Conservation (phyloP, 2,329 filamentous ascomycete species). For the Trichoderma sp. region DNA sequence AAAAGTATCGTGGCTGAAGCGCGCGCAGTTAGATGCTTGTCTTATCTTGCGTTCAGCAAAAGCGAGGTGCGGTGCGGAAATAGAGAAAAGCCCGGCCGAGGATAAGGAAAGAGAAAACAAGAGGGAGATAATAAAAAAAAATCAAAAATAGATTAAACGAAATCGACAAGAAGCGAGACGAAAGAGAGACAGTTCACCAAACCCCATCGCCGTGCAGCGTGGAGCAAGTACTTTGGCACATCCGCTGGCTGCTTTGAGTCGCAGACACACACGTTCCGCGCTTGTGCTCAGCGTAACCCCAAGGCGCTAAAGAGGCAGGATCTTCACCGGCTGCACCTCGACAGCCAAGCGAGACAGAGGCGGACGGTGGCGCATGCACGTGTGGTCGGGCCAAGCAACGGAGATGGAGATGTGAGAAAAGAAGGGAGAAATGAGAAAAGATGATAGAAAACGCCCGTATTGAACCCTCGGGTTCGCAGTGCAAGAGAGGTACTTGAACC, state of each 20-base stretch:
- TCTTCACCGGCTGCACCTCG: constrained; percentile 23
- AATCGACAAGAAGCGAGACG: background rate
- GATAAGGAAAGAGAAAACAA: background rate
- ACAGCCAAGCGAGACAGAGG: constrained; percentile 9
- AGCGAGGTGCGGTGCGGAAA: background rate
- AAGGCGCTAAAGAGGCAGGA: constrained; percentile 16
- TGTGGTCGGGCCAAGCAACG: background rate
- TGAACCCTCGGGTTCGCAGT: background rate
- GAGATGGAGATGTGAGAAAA: background rate
- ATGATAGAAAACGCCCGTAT: background rate
- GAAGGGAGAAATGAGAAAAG: background rate
- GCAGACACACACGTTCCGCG: background rate
- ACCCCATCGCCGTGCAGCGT: background rate
- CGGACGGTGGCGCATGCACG: background rate
- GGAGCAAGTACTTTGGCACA: background rate
- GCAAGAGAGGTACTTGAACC: background rate
- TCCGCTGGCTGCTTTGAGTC: background rate
- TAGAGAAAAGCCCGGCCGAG: background rate
- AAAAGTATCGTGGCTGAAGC: constrained; percentile 1
- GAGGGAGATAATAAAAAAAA: background rate
- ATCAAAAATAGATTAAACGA: background rate
- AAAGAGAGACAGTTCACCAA: background rate
- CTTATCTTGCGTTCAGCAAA: background rate
- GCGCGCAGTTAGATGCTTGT: background rate
- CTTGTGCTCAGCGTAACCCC: background rate